These are phyloP conservation scores for Xerocomellus amylosporus DNA, from an alignment of 768 basidiomycete species.

Conservation along the genomic window DNA sequence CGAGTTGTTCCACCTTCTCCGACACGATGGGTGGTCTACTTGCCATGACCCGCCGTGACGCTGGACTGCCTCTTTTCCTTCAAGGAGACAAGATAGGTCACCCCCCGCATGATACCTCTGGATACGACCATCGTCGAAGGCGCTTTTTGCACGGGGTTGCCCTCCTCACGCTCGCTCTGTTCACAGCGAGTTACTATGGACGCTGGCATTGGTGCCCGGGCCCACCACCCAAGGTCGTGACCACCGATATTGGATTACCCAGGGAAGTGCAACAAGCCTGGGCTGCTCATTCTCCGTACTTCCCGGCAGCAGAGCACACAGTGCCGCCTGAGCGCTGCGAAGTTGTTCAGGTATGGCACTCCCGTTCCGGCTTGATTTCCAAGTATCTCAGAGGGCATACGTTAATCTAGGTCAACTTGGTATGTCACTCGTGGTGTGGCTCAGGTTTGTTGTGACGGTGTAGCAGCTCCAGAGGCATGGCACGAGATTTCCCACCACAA, in stretches of 20 bases:
- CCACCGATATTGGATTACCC: conserved; percentile 8
- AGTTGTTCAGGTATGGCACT: conserved; percentile 49
- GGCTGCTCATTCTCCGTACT: conserved; percentile 65
- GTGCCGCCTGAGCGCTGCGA: conserved; percentile 48
- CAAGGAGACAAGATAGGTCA: conserved; percentile 3
- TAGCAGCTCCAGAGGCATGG: conserved; percentile 77
- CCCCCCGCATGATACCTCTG: neutral
- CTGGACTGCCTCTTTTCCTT: conserved; percentile 6
- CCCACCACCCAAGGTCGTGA: neutral
- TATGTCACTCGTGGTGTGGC: conserved; percentile 7
- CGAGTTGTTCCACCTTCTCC: conserved; percentile 3
- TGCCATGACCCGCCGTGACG: neutral
- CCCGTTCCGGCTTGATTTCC: neutral
- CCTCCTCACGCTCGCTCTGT: conserved; percentile 17
- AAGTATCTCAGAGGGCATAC: neutral
- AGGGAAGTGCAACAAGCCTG: conserved; percentile 39
- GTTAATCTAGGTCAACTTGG: conserved; percentile 27
- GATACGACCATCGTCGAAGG: neutral
- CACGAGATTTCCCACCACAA: conserved; percentile 67
- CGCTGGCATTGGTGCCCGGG: conserved; percentile 4
- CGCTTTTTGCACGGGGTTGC: neutral
- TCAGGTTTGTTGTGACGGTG: conserved; percentile 3
- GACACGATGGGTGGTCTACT: neutral
- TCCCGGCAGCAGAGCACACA: conserved; percentile 44
- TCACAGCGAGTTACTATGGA: conserved; percentile 11